A percentile compares a stretch with the other conserved stretches of the same genome.
Conservation (phyloP, 306 rosid genomes). For the Corylus avellana region DNA sequence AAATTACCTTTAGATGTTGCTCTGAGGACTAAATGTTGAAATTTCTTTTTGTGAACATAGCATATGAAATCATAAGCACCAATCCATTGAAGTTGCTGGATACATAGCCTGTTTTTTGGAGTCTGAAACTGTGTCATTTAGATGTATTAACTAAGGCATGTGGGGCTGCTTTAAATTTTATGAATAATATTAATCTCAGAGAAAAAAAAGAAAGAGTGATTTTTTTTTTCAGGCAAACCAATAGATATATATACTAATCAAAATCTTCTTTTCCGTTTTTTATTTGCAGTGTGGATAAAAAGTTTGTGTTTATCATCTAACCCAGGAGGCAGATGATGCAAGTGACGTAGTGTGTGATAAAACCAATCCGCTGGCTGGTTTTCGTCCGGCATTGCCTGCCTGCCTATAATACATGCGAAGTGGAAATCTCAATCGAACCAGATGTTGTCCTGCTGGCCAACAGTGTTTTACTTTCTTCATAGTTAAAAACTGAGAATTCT, state of each 20-base stretch:
- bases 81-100: background rate
- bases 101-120: background rate
- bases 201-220: too few relatives aligned
- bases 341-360: slow-evolving; percentile 54
- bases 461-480: slow-evolving; percentile 1
- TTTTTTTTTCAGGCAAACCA: too few relatives aligned
- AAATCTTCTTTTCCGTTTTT: slow-evolving; percentile 8
- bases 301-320: background rate
- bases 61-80: background rate
- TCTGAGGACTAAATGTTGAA: background rate
- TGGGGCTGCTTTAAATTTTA: background rate
- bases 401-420: slow-evolving; percentile 18
- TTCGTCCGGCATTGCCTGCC: slow-evolving; percentile 76
- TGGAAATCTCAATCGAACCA: slow-evolving; percentile 18
- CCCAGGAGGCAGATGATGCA: slow-evolving; percentile 48
- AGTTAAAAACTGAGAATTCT: background rate
- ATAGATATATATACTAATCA: slow-evolving; percentile 17
- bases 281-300: slow-evolving; percentile 33
- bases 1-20: background rate
- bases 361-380: slow-evolving; percentile 67
- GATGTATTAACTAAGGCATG: background rate
- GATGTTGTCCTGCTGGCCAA: slow-evolving; percentile 3
- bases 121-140: background rate
- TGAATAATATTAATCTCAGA: background rate
- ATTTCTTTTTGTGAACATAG: background rate